phyloP scores from a whole-genome alignment of 495 filamentous ascomycete genomes.

The Saxispiralis lemnorum region DNA sequence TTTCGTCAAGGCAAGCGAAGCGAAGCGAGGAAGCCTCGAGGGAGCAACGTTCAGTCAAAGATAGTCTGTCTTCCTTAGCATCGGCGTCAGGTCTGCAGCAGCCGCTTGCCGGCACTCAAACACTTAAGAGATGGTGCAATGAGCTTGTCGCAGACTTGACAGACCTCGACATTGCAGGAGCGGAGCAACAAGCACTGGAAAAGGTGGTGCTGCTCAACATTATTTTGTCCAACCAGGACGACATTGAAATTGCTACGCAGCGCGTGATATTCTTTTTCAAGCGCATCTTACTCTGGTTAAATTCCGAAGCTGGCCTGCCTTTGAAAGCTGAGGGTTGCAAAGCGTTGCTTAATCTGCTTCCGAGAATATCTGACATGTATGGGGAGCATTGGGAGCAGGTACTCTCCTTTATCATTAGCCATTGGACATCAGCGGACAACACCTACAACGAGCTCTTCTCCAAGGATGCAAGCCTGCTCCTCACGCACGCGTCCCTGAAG shows the following conservation, averaged over 20 bases:
- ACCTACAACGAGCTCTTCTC: not conserved
- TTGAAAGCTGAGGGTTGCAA: slow-evolving; percentile 46
- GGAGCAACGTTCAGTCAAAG: not conserved
- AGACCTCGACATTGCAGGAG: slow-evolving; percentile 26
- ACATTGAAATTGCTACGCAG: slow-evolving; percentile 42
- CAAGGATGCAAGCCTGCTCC: slow-evolving; percentile 29
- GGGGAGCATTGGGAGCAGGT: slow-evolving; percentile 67
- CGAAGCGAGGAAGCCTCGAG: slow-evolving; percentile 1
- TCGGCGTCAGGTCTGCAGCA: slow-evolving; percentile 37
- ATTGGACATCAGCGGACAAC: slow-evolving; percentile 12
- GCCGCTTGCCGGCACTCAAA: slow-evolving; percentile 22
- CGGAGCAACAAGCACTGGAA: slow-evolving; percentile 25
- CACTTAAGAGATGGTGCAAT: slow-evolving; percentile 33
- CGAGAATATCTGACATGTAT: slow-evolving; percentile 57
- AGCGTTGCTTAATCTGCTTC: slow-evolving; percentile 45
- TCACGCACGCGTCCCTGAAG: slow-evolving; percentile 51
- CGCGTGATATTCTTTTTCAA: slow-evolving; percentile 68
- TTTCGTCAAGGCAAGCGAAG: slow-evolving; percentile 1
- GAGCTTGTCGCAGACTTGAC: slow-evolving; percentile 44
- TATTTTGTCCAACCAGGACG: slow-evolving; percentile 35
- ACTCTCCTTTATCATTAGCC: slow-evolving; percentile 33
- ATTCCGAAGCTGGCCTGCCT: slow-evolving; percentile 26
- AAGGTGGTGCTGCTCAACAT: slow-evolving; percentile 42
- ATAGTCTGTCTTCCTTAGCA: slow-evolving; percentile 25
- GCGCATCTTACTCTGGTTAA: slow-evolving; percentile 52